A percentile compares a stretch with the other conserved stretches of the same genome.
Evolutionary conservation across 176 grass and related monocot species (phyloP).

Genomic region (Poa annua): DNA sequence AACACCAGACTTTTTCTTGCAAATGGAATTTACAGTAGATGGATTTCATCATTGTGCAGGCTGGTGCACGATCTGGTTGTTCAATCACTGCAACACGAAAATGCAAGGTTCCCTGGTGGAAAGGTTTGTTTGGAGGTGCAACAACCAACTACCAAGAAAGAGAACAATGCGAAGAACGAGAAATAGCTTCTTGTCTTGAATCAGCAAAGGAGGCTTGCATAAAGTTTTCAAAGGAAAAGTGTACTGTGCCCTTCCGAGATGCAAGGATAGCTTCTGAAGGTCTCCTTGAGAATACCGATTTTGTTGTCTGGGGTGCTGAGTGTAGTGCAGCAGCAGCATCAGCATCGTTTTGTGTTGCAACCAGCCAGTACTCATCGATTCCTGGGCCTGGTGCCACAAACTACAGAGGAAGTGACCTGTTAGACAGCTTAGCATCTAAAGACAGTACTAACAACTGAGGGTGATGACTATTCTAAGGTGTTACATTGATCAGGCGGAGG

Average conservation of each 20-base stretch:
- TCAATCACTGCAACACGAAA: conserved; percentile 79
- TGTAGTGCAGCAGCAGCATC: neutral
- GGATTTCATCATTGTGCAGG: conserved; percentile 42
- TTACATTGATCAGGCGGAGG: neutral
- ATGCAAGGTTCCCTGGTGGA: conserved; percentile 89
- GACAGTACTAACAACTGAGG: conserved; percentile 2
- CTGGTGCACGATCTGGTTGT: conserved; percentile 70
- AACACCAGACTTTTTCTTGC: neutral
- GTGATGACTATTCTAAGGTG: neutral
- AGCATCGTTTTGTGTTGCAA: neutral
- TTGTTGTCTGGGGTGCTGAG: conserved; percentile 22
- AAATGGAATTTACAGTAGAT: neutral
- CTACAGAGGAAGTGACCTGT: conserved; percentile 36
- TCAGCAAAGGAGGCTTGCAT: conserved; percentile 26
- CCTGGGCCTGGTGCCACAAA: neutral
- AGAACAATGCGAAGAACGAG: conserved; percentile 13
- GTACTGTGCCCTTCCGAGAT: conserved; percentile 4
- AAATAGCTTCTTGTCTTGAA: conserved; percentile 23
- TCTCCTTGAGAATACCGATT: conserved; percentile 51
- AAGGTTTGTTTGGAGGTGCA: conserved; percentile 57
- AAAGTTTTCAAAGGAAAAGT: conserved; percentile 25
- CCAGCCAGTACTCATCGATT: neutral
- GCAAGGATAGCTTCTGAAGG: conserved; percentile 5
- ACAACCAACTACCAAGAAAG: conserved; percentile 18
- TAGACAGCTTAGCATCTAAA: conserved; percentile 42